Evolutionary conservation across 352 stramenopile genomes (phyloP).

Genomic region (Elongisporangium senticosum): DNA sequence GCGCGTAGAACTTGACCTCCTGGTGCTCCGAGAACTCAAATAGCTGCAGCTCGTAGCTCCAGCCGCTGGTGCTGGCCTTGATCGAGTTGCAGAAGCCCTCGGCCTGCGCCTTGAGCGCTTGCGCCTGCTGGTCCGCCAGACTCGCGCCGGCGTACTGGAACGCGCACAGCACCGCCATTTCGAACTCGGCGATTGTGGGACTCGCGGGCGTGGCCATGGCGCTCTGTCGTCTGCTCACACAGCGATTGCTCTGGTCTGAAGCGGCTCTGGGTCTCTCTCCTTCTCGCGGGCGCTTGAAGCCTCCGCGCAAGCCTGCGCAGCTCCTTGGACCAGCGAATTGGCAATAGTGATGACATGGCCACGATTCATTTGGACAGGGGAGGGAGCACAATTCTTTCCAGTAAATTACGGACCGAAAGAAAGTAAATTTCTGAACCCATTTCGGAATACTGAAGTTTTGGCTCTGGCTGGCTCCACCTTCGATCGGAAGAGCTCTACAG

Average conservation of each 20-base stretch:
- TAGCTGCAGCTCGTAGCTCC: conserved; percentile 58
- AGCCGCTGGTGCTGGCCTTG: conserved; percentile 45
- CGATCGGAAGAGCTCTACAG: neutral
- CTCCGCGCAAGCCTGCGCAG: neutral
- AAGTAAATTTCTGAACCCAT: neutral
- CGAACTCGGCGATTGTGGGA: conserved; percentile 41
- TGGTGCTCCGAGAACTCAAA: conserved; percentile 62
- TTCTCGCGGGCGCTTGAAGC: neutral
- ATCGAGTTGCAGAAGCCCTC: conserved; percentile 60
- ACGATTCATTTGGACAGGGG: neutral
- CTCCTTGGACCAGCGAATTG: neutral
- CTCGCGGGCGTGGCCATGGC: conserved; percentile 4
- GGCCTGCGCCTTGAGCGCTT: conserved; percentile 62
- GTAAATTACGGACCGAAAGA: neutral
- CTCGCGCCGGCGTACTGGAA: conserved; percentile 75
- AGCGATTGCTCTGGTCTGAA: neutral
- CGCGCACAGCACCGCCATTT: conserved; percentile 68
- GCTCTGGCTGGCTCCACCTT: neutral
- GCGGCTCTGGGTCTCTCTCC: neutral
- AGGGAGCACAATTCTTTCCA: neutral
- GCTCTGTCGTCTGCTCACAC: conserved; percentile 1
- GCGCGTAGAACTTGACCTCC: conserved; percentile 79
- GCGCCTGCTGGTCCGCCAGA: conserved; percentile 35
- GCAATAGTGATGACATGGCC: neutral
- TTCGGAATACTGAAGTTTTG: neutral